Evolutionary conservation across 2,329 filamentous ascomycete species (phyloP).

Genomic region (Balansia obtecta): DNA sequence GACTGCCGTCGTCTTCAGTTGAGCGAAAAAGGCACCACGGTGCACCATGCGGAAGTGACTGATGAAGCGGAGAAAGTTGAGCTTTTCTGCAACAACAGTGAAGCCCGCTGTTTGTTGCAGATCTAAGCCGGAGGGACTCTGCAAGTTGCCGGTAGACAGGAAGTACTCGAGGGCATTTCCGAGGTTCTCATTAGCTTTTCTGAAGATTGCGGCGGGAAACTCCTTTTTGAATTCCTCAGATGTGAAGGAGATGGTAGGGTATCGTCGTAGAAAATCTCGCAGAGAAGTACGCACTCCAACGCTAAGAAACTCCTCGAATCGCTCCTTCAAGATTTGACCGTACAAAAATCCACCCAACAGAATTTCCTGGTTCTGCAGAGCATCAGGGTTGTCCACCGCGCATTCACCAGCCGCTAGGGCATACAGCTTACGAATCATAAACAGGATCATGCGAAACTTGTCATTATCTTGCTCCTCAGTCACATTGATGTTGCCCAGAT

Average conservation of each 20-base stretch:
- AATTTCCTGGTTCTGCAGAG: slow-evolving; percentile 91
- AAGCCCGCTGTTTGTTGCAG: slow-evolving; percentile 91
- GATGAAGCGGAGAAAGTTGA: slow-evolving; percentile 97
- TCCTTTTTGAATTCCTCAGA: slow-evolving; percentile 68
- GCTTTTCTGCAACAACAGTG: slow-evolving; percentile 94
- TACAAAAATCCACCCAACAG: slow-evolving; percentile 88
- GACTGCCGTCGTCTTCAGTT: slow-evolving; percentile 93
- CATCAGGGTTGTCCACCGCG: slow-evolving; percentile 88
- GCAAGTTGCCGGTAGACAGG: slow-evolving; percentile 85
- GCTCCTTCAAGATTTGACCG: slow-evolving; percentile 90
- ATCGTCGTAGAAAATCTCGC: slow-evolving; percentile 43
- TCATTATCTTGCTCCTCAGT: slow-evolving; percentile 75
- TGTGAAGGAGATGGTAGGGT: slow-evolving; percentile 57
- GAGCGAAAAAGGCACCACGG: slow-evolving; percentile 95
- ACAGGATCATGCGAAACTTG: slow-evolving; percentile 87
- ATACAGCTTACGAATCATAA: slow-evolving; percentile 96
- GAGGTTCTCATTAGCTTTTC: slow-evolving; percentile 76
- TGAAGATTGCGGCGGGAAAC: slow-evolving; percentile 66
- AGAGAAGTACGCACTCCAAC: slow-evolving; percentile 38
- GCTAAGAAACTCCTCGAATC: slow-evolving; percentile 75
- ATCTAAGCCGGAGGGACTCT: slow-evolving; percentile 84
- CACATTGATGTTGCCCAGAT: slow-evolving; percentile 76
- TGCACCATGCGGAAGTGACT: slow-evolving; percentile 99
- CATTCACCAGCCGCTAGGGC: slow-evolving; percentile 87
- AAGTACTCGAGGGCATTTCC: slow-evolving; percentile 88